These are phyloP conservation scores for Sporothrix brunneoviolacea DNA, from an alignment of 2,329 filamentous ascomycete genomes.

Conservation along the genomic window DNA sequence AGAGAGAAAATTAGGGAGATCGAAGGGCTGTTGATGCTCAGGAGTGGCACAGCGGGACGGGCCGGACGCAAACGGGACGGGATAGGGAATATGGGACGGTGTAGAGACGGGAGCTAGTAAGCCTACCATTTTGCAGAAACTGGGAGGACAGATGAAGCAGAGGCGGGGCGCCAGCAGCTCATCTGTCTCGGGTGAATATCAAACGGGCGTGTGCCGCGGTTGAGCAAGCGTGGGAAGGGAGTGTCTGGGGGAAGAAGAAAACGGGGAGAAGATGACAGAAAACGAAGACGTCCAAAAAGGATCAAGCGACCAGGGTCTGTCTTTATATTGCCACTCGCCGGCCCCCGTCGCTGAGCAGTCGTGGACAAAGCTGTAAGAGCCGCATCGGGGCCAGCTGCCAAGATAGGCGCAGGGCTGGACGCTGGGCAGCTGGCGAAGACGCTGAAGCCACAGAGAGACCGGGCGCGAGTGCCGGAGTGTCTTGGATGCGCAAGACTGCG, in stretches of 20 bases:
- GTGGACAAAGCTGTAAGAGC: background rate
- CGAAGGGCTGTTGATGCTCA: too few species aligned
- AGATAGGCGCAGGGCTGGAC: background rate
- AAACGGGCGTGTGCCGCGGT: too few species aligned
- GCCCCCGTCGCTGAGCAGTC: background rate
- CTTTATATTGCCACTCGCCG: background rate
- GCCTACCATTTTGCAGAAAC: slow-evolving; percentile 8
- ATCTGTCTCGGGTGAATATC: background rate
- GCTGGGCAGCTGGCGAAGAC: background rate
- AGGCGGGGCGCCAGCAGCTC: background rate
- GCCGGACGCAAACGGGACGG: background rate
- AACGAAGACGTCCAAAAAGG: background rate
- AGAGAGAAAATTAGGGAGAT: background rate
- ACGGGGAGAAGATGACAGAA: background rate
- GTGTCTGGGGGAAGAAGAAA: background rate
- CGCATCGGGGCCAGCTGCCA: slow-evolving; percentile 1
- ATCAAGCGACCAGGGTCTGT: background rate
- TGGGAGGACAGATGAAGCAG: background rate
- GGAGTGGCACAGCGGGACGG: background rate
- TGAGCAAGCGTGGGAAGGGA: too few species aligned
- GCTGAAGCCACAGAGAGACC: too few species aligned
- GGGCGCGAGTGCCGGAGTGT: too few species aligned
- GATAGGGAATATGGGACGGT: background rate
- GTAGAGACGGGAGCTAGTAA: background rate
- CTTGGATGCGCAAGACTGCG: too few species aligned